Evolutionary conservation across 2,329 filamentous ascomycete genomes (phyloP).

Genomic region (Shiraia bambusicola): DNA sequence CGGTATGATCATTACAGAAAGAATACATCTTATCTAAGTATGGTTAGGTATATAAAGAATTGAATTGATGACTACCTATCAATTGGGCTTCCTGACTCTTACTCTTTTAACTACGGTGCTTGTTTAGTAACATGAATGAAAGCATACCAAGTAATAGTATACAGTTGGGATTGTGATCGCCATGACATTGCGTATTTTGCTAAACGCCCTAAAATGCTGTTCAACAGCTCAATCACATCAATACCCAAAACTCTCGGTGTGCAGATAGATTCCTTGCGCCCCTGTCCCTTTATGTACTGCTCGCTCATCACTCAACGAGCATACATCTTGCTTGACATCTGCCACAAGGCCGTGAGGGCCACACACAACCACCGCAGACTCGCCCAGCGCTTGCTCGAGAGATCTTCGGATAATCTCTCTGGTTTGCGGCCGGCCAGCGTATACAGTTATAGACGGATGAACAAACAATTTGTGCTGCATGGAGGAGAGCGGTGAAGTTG

Average conservation of each 20-base stretch:
- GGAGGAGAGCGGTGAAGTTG: slow-evolving; percentile 11
- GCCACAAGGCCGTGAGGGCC: slow-evolving; percentile 58
- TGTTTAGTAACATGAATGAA: too few relatives aligned
- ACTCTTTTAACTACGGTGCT: background rate
- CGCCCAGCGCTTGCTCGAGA: slow-evolving; percentile 61
- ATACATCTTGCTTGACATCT: slow-evolving; percentile 58
- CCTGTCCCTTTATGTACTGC: slow-evolving; percentile 68
- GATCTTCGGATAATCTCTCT: slow-evolving; percentile 55
- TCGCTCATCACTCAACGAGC: slow-evolving; percentile 62
- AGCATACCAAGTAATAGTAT: too few relatives aligned
- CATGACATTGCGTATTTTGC: too few relatives aligned
- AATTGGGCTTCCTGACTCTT: background rate
- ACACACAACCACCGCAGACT: slow-evolving; percentile 64
- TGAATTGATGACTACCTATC: background rate
- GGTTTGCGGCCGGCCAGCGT: slow-evolving; percentile 56
- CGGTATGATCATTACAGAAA: too few relatives aligned
- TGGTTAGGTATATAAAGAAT: background rate
- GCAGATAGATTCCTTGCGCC: slow-evolving; percentile 64
- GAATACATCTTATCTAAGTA: too few relatives aligned
- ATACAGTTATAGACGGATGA: slow-evolving; percentile 40
- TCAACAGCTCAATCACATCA: slow-evolving; percentile 17
- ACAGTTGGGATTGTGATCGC: too few relatives aligned
- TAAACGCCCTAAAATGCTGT: too few relatives aligned
- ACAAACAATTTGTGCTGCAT: slow-evolving; percentile 22
- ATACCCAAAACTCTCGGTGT: slow-evolving; percentile 60